Conservation (phyloP, 148 eudicot species). For the Rhododendron kiyosumense region DNA sequence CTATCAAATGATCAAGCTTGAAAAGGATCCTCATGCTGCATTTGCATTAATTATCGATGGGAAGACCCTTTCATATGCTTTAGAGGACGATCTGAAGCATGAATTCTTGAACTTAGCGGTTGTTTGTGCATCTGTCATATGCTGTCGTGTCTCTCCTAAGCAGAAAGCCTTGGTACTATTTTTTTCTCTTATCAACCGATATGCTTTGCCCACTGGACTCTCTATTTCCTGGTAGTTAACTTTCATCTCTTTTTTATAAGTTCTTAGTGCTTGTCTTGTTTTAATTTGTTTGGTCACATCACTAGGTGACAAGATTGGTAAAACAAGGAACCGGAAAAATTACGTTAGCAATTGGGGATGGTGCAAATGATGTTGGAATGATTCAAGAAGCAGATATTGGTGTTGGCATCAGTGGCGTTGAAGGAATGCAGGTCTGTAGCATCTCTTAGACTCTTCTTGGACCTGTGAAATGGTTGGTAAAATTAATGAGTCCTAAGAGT, state of each 20-base stretch:
- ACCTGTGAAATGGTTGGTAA: too few relatives aligned
- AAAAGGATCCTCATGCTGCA: slow-evolving; percentile 87
- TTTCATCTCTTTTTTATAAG: too few relatives aligned
- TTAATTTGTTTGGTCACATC: too few relatives aligned
- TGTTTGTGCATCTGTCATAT: slow-evolving; percentile 90
- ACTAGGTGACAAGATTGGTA: too few relatives aligned
- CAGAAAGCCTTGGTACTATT: slow-evolving; percentile 84
- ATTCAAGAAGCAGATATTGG: too few relatives aligned
- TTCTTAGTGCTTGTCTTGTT: too few relatives aligned
- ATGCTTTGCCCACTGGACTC: neutral
- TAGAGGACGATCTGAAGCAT: slow-evolving; percentile 80
- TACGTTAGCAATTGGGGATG: slow-evolving; percentile 18
- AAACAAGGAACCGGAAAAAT: too few relatives aligned
- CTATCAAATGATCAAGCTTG: slow-evolving; percentile 72
- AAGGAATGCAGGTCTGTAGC: too few relatives aligned
- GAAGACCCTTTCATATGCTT: slow-evolving; percentile 60
- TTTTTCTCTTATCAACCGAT: neutral
- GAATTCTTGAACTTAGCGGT: slow-evolving; percentile 70
- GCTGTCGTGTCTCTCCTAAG: slow-evolving; percentile 96
- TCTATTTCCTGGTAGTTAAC: too few relatives aligned
- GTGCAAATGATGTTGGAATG: slow-evolving; percentile 77
- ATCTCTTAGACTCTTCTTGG: too few relatives aligned
- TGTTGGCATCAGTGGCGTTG: too few relatives aligned
- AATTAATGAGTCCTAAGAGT: too few relatives aligned
- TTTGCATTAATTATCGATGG: slow-evolving; percentile 96